phyloP scores from a whole-genome alignment of 2,329 filamentous ascomycete species.

The Trichoderma pleuroti region DNA sequence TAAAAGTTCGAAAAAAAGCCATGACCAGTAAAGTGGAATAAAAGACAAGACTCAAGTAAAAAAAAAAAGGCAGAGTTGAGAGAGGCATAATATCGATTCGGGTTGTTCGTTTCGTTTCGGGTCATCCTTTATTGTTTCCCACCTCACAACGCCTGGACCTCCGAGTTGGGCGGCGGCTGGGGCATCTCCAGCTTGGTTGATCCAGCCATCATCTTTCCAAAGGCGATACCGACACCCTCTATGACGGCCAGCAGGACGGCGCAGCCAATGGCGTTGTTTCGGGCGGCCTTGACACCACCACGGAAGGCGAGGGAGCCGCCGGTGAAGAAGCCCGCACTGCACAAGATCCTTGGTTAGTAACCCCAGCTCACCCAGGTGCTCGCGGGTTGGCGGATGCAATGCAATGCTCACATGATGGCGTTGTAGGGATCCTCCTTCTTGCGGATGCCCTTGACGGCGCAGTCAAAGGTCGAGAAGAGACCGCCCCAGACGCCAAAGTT shows the following conservation, averaged over 20 bases:
- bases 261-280: conserved; percentile 95
- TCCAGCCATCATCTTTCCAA: conserved; percentile 90
- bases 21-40: neutral
- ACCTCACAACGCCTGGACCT: conserved; percentile 29
- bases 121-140: conserved; percentile 2
- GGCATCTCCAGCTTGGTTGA: conserved; percentile 72
- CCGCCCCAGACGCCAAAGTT: conserved; percentile 99
- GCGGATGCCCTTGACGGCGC: conserved; percentile 86
- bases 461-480: conserved; percentile 93
- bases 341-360: neutral
- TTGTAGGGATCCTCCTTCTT: conserved; percentile 99
- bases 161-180: conserved; percentile 31
- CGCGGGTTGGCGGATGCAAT: neutral
- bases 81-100: conserved; percentile 1
- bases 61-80: conserved; percentile 18
- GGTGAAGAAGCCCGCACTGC: conserved; percentile 85
- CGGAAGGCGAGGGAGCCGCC: conserved; percentile 87
- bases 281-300: conserved; percentile 85
- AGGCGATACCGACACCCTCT: conserved; percentile 93
- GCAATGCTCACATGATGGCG: conserved; percentile 64
- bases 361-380: neutral
- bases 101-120: neutral
- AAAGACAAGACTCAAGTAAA: conserved; percentile 20
- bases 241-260: conserved; percentile 93
- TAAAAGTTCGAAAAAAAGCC: conserved; percentile 17